Base-by-base conservation (phyloP, 805 yeast genomes). In the Metschnikowia gelsemii region DNA sequence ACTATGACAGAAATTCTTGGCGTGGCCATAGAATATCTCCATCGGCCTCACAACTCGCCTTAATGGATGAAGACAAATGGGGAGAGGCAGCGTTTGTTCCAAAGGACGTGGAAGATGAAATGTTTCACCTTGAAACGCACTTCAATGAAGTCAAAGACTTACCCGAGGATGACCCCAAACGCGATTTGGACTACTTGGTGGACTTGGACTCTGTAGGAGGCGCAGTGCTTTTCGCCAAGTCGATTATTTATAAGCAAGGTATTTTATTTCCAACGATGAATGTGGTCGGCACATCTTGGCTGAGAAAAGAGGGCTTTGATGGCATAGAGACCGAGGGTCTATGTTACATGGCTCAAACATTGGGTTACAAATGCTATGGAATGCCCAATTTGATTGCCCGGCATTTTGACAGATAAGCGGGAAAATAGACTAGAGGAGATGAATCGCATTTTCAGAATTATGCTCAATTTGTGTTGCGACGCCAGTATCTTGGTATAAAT, bases 301-400 rank as follows among this genome's bases (percentile, higher is more conserved):
- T 56, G 1, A 50, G 75, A 38, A 38, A 46, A 1, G 79, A 73
- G 52, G 80, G 79, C 1, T 75, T 64, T 43, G 80, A 75, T 53
- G 80, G 80, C 3, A 72, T 75, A 25, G 80, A 75, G 51, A 74
- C 79, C 3, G 79, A 75, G 54, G 79, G 80, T 1, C 37, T 75
- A 11, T 75, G 80, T 42, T 75, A 73, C 44, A 56, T 64, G 35
- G 79, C 79, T 1, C 66, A 59, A 43, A 51, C 61, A 0, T 55
- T 73, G 27, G 78, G 77, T 1, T 75, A 70, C 47, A 43, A 55
- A 16, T 75, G 80, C 52, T 72, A 71, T 69, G 80, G 73, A 2
- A 62, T 70, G 66, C 79, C 79, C 6, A 72, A 73, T 45, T 34
- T 69, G 31, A 61, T 70, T 4, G 78, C 73, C 0, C 56, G 54